A percentile compares a stretch with the other conserved stretches of the same genome.
These are phyloP conservation scores for Tilletia setariae DNA, from an alignment of 1,284 basidiomycete genomes.

Conservation along the genomic window DNA sequence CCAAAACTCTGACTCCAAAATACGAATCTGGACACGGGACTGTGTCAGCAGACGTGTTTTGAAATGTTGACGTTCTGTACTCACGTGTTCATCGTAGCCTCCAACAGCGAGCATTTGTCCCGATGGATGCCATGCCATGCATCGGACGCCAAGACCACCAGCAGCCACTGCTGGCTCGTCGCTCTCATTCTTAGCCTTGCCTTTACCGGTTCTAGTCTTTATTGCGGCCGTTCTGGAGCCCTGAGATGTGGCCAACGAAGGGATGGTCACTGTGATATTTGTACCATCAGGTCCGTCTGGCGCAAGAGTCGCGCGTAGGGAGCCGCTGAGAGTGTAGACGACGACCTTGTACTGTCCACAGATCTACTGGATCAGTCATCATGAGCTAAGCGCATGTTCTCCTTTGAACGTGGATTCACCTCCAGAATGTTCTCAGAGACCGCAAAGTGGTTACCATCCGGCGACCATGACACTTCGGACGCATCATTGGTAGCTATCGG, in stretches of 20 bases:
- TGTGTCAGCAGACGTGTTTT: too few species aligned
- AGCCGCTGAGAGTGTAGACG: constrained; percentile 71
- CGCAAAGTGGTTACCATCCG: constrained; percentile 73
- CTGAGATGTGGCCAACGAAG: not conserved
- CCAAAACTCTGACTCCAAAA: constrained; percentile 31
- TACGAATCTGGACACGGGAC: too few species aligned
- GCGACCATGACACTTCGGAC: constrained; percentile 73
- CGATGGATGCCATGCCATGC: constrained; percentile 48
- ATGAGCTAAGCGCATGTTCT: not conserved
- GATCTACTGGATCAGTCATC: not conserved
- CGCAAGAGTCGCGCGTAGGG: constrained; percentile 67
- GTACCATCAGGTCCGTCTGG: constrained; percentile 19
- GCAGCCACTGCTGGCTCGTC: constrained; percentile 62
- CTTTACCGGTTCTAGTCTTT: constrained; percentile 19
- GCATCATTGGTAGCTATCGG: constrained; percentile 72
- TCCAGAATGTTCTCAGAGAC: constrained; percentile 76
- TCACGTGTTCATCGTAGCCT: constrained; percentile 51
- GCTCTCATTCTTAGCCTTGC: constrained; percentile 58
- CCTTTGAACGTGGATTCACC: constrained; percentile 58
- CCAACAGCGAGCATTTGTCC: constrained; percentile 52
- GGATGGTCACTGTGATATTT: not conserved
- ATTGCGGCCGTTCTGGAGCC: not conserved
- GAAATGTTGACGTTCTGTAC: too few species aligned
- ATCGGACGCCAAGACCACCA: constrained; percentile 49
- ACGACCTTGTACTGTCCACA: constrained; percentile 70